phyloP scores from a whole-genome alignment of 2,329 filamentous ascomycete species.

The Pseudogymnoascus sp. region DNA sequence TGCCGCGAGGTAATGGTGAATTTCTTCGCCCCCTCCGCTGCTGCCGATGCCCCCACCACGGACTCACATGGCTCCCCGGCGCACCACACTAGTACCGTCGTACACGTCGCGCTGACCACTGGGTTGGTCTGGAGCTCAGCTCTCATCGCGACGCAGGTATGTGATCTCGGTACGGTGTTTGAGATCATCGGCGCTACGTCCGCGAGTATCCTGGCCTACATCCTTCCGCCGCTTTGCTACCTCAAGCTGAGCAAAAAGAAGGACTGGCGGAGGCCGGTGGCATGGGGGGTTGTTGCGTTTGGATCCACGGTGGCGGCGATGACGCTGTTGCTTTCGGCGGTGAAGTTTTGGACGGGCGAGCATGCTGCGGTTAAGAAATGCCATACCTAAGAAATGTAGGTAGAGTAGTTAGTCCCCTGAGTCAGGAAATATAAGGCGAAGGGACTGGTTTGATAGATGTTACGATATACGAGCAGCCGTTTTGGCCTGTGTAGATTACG shows the following conservation, averaged over 20 bases:
- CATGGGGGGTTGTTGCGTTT: slow-evolving; percentile 68
- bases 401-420: neutral
- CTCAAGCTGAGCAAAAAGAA: slow-evolving; percentile 76
- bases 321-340: slow-evolving; percentile 12
- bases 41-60: slow-evolving; percentile 16
- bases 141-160: slow-evolving; percentile 72
- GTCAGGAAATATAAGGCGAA: neutral
- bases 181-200: slow-evolving; percentile 94
- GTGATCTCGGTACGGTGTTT: slow-evolving; percentile 89
- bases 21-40: slow-evolving; percentile 52
- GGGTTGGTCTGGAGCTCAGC: slow-evolving; percentile 73
- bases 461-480: neutral
- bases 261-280: slow-evolving; percentile 62
- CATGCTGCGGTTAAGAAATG: neutral
- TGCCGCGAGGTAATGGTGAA: slow-evolving; percentile 94
- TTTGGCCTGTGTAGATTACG: neutral
- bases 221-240: slow-evolving; percentile 89
- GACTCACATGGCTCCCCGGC: slow-evolving; percentile 44
- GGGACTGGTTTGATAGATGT: neutral
- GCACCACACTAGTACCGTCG: slow-evolving; percentile 63
- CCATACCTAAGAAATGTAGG: neutral
- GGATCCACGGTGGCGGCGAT: slow-evolving; percentile 56
- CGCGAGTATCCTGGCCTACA: slow-evolving; percentile 89
- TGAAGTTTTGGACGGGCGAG: neutral
- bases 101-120: slow-evolving; percentile 78